Base-by-base conservation (phyloP, 179 eudicot genomes). In the Corrigiola litoralis region DNA sequence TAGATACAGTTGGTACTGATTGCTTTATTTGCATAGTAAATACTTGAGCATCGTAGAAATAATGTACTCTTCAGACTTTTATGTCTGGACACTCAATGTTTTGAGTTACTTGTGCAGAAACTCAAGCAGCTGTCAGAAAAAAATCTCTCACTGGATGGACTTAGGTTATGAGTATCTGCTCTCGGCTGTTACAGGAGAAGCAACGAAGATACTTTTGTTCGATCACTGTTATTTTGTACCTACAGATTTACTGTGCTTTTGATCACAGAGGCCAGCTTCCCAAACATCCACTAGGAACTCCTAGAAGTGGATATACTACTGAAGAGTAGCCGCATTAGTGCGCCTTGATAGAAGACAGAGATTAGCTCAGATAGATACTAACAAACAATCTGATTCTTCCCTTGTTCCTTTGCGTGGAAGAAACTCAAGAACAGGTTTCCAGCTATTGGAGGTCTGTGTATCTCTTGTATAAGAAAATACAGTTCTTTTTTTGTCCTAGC, bases 121-220 rank as follows among this genome's bases (percentile, higher is more conserved):
- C 74, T 91, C 73, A 91, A 88, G 83, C 59, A 80, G 75, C 75
- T 91, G 16, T 80, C 89, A 37, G 89, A 79, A 58, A 77, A 78
- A 63, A 86, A 80, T 45, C 77, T 80, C 29, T 71, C 83, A 46
- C 34, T 88, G 31, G 69, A 75, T 12, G 72, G 66, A 50, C 74
- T 82, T 27, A 66, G 67, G 53, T 71, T 82, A 36, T 80, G 72
- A 69, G 59, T 63, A 57, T 13, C 47, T 55, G 37, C 49, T 33
- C 52, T 53, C 18, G 40, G 16, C 20, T n/a, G 21, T 7, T 45
- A 14, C 41, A 45, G 18, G 56, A 45, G 58, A 24, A 25, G 41
- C 38, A 23, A 41, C 47, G 20, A 34, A 61, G 42, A 66, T 25
- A 59, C 58, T 57, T 64, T 45, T 41, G 41, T 44, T 46, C 42